A percentile compares a stretch with the other conserved stretches of the same genome.
phyloP scores from a whole-genome alignment of 768 basidiomycete genomes.

The Dentipellis sp. region DNA sequence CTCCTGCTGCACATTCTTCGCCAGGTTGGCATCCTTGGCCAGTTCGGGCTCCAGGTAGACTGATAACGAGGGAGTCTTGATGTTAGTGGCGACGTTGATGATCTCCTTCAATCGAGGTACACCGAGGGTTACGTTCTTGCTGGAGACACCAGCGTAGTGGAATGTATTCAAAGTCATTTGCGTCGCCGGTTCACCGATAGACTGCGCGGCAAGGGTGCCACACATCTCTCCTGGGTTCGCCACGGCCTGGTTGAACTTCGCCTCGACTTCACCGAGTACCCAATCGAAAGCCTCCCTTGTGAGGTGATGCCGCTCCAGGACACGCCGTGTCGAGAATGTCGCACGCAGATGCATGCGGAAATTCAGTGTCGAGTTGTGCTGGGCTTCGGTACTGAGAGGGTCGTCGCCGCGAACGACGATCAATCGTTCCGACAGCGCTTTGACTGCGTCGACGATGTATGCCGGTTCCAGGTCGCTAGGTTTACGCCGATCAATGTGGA shows the following conservation, averaged over 20 bases:
- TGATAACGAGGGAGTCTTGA: constrained; percentile 95
- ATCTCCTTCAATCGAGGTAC: constrained; percentile 99
- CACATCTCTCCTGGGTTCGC: constrained; percentile 99
- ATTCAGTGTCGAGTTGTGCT: constrained; percentile 81
- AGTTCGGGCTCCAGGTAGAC: constrained; percentile 78
- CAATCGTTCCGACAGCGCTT: constrained; percentile 65
- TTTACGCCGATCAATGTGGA: constrained; percentile 92
- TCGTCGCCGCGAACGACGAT: constrained; percentile 87
- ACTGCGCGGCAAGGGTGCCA: constrained; percentile 94
- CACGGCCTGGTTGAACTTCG: constrained; percentile 89
- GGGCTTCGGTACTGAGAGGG: constrained; percentile 61
- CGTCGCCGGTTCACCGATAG: constrained; percentile 98
- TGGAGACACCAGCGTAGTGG: constrained; percentile 99
- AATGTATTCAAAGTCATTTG: constrained; percentile 99
- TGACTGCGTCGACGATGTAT: constrained; percentile 76
- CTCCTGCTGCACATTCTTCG: constrained; percentile 89
- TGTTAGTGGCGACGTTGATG: constrained; percentile 97
- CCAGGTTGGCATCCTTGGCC: constrained; percentile 46
- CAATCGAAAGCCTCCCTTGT: constrained; percentile 95
- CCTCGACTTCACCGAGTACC: constrained; percentile 91
- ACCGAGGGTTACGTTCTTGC: constrained; percentile 98
- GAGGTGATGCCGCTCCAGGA: constrained; percentile 82
- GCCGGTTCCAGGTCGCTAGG: constrained; percentile 86
- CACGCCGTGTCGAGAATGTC: constrained; percentile 78
- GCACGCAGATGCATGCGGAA: constrained; percentile 93